Conservation (phyloP, 1,284 basidiomycete species). For the Apiotrichum brassicae region DNA sequence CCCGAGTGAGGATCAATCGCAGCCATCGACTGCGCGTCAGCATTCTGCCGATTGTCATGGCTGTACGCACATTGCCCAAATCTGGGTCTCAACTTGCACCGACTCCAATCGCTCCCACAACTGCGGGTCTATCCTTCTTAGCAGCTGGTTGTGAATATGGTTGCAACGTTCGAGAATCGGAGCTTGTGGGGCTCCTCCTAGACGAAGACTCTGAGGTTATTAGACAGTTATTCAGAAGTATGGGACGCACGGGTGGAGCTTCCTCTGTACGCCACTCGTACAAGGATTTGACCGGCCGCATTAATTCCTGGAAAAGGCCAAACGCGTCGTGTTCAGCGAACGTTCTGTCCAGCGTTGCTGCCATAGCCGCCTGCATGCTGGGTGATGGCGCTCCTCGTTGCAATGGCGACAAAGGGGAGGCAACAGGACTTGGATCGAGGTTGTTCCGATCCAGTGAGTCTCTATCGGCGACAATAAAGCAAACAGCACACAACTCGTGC, state of each 20-base stretch:
- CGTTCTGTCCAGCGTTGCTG: conserved; percentile 33
- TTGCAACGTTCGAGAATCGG: conserved; percentile 78
- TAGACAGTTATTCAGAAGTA: too few species aligned
- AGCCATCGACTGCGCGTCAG: conserved; percentile 91
- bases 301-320: conserved; percentile 68
- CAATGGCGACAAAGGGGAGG: background rate
- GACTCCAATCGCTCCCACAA: conserved; percentile 67
- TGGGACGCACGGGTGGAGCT: too few species aligned
- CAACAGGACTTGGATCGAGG: background rate
- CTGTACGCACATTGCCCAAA: conserved; percentile 76
- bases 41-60: too few species aligned
- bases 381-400: background rate
- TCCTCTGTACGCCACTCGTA: conserved; percentile 74
- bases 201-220: background rate
- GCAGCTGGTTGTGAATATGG: conserved; percentile 63
- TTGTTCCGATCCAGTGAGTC: conserved; percentile 56
- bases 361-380: conserved; percentile 25
- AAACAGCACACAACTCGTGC: conserved; percentile 84
- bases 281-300: conserved; percentile 69
- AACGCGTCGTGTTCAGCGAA: conserved; percentile 62
- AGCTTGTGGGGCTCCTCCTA: conserved; percentile 47
- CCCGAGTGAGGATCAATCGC: conserved; percentile 79
- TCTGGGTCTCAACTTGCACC: conserved; percentile 81
- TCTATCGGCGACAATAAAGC: conserved; percentile 72
- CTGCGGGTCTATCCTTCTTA: conserved; percentile 73